Conservation (phyloP, 495 filamentous ascomycete species). For the Penicillium malachiteum region DNA sequence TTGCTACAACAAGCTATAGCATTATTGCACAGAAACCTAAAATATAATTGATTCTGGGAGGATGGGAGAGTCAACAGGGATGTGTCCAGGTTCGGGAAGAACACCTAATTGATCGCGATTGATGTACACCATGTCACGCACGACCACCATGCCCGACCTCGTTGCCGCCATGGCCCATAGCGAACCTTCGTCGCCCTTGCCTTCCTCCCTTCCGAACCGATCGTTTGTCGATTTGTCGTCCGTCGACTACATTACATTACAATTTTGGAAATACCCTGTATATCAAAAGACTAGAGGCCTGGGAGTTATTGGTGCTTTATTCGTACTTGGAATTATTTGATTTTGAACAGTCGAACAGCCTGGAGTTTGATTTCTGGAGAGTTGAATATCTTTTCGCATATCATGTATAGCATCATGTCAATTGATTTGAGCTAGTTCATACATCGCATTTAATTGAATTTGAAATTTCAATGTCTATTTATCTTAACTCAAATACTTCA, state of each 20-base stretch:
- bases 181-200: not conserved
- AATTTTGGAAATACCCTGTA: slow-evolving; percentile 22
- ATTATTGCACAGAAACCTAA: slow-evolving; percentile 59
- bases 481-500: not conserved
- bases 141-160: not conserved
- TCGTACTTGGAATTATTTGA: not conserved
- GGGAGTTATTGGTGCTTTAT: slow-evolving; percentile 4
- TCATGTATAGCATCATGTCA: not conserved
- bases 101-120: not conserved
- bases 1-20: slow-evolving; percentile 61
- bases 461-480: not conserved
- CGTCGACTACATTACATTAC: not conserved
- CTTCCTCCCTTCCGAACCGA: not conserved
- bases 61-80: not conserved
- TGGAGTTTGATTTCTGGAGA: slow-evolving; percentile 1
- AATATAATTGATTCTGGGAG: slow-evolving; percentile 6
- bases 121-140: not conserved
- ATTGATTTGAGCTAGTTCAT: slow-evolving; percentile 3
- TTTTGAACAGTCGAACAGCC: not conserved
- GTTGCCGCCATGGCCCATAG: not conserved
- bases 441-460: not conserved
- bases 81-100: not conserved
- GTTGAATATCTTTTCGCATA: not conserved
- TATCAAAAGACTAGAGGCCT: slow-evolving; percentile 18
- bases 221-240: not conserved